Evolutionary conservation across 352 stramenopile species (phyloP).

Genomic region (Globisporangium spinosum): DNA sequence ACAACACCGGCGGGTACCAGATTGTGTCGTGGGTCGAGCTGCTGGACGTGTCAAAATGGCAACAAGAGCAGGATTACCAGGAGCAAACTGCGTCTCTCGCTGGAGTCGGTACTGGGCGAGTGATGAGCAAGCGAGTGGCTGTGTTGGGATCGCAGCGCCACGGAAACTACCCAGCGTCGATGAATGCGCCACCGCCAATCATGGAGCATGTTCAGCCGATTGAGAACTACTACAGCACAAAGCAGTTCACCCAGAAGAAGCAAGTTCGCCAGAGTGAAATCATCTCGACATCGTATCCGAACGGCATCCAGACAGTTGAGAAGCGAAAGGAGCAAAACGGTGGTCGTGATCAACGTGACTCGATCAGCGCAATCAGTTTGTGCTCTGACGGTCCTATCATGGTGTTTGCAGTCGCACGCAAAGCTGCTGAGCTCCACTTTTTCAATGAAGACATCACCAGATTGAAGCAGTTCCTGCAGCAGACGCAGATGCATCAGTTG

Average conservation of each 20-base stretch:
- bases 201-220: constrained; percentile 62
- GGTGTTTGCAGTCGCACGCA: constrained; percentile 70
- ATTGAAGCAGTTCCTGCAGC: constrained; percentile 57
- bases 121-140: constrained; percentile 24
- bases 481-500: constrained; percentile 59
- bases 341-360: constrained; percentile 28
- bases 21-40: constrained; percentile 86
- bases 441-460: constrained; percentile 76
- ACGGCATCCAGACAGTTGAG: constrained; percentile 24
- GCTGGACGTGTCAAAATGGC: constrained; percentile 79
- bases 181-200: constrained; percentile 21
- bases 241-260: constrained; percentile 54
- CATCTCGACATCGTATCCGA: constrained; percentile 60
- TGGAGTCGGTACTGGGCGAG: constrained; percentile 20
- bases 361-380: constrained; percentile 43
- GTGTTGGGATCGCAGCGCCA: constrained; percentile 60
- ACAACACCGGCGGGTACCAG: constrained; percentile 79
- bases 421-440: constrained; percentile 75
- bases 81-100: constrained; percentile 35
- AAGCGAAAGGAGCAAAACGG: constrained; percentile 11
- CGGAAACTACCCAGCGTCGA: constrained; percentile 35
- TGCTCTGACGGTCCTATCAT: constrained; percentile 71
- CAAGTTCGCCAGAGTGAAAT: constrained; percentile 84
- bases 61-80: constrained; percentile 72
- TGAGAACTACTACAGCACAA: constrained; percentile 39